Percentiles rank a stretch among this genome's conserved stretches.
These are phyloP conservation scores for Penicillium manginii DNA, from an alignment of 495 filamentous ascomycete species.

Conservation along the genomic window DNA sequence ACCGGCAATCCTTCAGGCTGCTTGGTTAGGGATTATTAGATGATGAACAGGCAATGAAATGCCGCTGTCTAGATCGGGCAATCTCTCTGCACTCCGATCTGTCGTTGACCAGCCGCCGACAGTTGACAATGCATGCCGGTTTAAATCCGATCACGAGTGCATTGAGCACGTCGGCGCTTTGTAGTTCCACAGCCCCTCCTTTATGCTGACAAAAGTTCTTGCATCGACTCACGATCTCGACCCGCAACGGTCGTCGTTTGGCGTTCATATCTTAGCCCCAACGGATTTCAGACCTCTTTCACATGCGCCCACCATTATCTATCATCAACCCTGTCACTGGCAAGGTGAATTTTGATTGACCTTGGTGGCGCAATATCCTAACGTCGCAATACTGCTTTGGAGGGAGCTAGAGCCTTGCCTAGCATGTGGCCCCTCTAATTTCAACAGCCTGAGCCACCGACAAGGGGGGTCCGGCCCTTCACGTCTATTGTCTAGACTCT, in stretches of 20 bases:
- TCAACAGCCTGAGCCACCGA: conserved; percentile 10
- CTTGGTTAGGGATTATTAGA: neutral
- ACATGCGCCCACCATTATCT: conserved; percentile 9
- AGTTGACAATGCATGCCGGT: neutral
- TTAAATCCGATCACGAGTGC: neutral
- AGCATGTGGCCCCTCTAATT: conserved; percentile 8
- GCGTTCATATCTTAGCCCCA: conserved; percentile 7
- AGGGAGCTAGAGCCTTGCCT: neutral
- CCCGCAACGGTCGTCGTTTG: neutral
- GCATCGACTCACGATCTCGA: conserved; percentile 9
- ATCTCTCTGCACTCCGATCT: conserved; percentile 1
- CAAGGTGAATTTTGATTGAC: neutral
- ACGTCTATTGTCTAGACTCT: conserved; percentile 1
- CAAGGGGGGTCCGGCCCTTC: conserved; percentile 11
- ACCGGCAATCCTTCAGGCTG: neutral
- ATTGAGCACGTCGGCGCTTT: neutral
- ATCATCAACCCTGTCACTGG: neutral
- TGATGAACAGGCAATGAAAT: conserved; percentile 13
- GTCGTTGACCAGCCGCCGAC: neutral
- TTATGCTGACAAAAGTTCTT: conserved; percentile 10
- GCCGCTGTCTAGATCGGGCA: conserved; percentile 10
- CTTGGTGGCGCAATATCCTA: neutral
- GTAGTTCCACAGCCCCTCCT: conserved; percentile 2
- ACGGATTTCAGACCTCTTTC: conserved; percentile 7
- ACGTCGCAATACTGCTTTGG: neutral